Evolutionary conservation across 495 filamentous ascomycete species (phyloP), one percentile per base, ranked within the genome.

Genomic region (Aspergillus sclerotiicarbonarius): DNA sequence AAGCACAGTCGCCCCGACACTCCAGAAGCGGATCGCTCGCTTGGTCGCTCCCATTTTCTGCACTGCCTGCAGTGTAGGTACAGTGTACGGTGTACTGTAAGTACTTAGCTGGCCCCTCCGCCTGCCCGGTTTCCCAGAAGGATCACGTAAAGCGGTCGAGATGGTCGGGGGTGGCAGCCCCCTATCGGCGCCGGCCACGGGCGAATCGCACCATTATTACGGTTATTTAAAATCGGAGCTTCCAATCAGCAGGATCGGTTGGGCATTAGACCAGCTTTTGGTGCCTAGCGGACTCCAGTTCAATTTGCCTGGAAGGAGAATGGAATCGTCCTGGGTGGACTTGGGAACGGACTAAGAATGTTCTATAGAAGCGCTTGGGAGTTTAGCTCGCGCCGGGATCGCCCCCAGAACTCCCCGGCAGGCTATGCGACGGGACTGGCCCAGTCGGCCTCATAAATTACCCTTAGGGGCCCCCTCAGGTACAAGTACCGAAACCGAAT

Each of bases 281-380:
- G 44, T 20, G 44, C 25, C 46, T 30, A 16, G 30, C 10, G 30
- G 57, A 13, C 51, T 53, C 57, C 57, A 60, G 58, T 53, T 30
- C 54, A 50, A 31, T 52, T 48, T 57, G 57, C 53, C 51, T 53
- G 51, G 16, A 15, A 46, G 37, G 45, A 19, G n/a, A 46, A 12
- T 35, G 37, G n/a, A 39, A 56, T 56, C 51, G 41, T 39, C 49
- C 39, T 31, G 20, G 13, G 46, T 49, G 46, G 46, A 49, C 21
- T 48, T 51, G 54, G 55, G 45, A 58, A 54, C 32, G 21, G 37
- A 54, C 60, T 62, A 62, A 62, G 60, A 62, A 62, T 62, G 54
- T 62, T 62, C 60, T 62, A 62, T 62, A 44, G 52, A 51, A 49
- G 37, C 50, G 41, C 43, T 53, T 57, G 39, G 25, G 47, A 18